Base-by-base conservation (phyloP, 352 stramenopile species). In the Lagenidium sp. region DNA sequence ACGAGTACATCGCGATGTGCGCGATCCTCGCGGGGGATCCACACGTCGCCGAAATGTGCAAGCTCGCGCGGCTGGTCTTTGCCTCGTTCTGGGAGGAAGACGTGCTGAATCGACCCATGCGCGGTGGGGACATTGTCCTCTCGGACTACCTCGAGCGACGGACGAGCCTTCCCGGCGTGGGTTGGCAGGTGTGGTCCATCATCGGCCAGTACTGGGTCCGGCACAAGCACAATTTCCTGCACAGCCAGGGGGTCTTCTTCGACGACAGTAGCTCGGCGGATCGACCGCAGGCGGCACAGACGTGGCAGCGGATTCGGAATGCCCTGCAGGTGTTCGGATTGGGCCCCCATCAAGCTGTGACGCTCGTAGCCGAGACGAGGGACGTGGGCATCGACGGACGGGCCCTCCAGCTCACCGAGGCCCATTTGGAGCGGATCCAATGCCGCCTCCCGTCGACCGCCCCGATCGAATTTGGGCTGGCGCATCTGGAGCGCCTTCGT, bases 241-340 rank as follows among this genome's bases (percentile, higher is more conserved):
- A 92, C 37, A 55, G 81, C 34, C 53, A 79, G 47, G 61, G 84
- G 34, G 45, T 86, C 5, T 79, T 58, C 45, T 82, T 87, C 41
- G 55, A 47, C 1, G 62, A 82, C 41, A 43, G 28, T 0, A 36
- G n/a, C 19, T 24, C 42, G 21, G 16, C 37, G 6, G 19, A 42
- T 6, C n/a, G 38, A 16, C 23, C 43, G 2, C 11, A 5, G 4
- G 31, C 26, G 16, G 36, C 47, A 21, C 64, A 63, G 3, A 63
- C 62, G 31, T 84, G 63, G 70, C 40, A 37, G 22, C 48, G 55
- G 24, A 50, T 69, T 13, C 48, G 60, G 15, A 39, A 60, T 6
- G 45, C 68, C 11, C 41, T 78, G 11, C 66, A 84, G 23, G 49
- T 85, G 13, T 89, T 70, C 46, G 71, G 64, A 13, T 60, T 84